Evolutionary conservation across 2,329 filamentous ascomycete genomes (phyloP), one percentile per base, ranked within the genome.

Genomic region (Mariannaea elegans): DNA sequence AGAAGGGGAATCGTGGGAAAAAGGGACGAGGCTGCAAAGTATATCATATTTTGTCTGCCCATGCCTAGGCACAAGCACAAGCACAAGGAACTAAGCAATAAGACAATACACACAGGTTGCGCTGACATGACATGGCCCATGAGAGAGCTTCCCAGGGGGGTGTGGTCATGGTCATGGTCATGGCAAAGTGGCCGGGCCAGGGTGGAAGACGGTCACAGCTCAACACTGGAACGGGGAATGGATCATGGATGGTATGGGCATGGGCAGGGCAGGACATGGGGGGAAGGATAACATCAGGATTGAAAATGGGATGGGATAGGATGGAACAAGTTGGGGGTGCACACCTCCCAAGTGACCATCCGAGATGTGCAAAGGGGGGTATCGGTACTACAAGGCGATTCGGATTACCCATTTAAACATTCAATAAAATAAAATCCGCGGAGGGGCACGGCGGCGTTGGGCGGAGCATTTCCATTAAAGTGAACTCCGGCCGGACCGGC

Each of bases 261-360:
- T 45, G 50, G 50, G 29, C 45, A 34, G 31, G 16, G 36, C 16
- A 51, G 27, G 38, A 21, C 36, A 23, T 18, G 32, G 36, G 36
- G 38, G 38, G 38, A 18, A 10, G 7, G 38, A 29, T n/a, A 49
- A 16, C 4, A 38, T 29, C 29, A 36, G 32, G 16, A 31, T 7
- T 19, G 7, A 24, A 31, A 50, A 27, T 36, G 18, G 13, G 31
- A 27, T 50, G 19, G 18, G 27, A 48, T 16, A 74, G 45, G 29
- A 32, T 75, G 70, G 41, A 21, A 31, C 29, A 24, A 34, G 48
- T 52, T 46, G 47, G 34, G 41, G 31, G 14, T 31, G 31, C 32
- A 36, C 32, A 9, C 7, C 32, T 36, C 32, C 32, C 32, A 14
- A 36, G 13, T 14, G 32, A 5, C 14, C 14, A n/a, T 36, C 32